phyloP scores from a whole-genome alignment of 2,329 filamentous ascomycete genomes.

The Botryotinia narcissicola region DNA sequence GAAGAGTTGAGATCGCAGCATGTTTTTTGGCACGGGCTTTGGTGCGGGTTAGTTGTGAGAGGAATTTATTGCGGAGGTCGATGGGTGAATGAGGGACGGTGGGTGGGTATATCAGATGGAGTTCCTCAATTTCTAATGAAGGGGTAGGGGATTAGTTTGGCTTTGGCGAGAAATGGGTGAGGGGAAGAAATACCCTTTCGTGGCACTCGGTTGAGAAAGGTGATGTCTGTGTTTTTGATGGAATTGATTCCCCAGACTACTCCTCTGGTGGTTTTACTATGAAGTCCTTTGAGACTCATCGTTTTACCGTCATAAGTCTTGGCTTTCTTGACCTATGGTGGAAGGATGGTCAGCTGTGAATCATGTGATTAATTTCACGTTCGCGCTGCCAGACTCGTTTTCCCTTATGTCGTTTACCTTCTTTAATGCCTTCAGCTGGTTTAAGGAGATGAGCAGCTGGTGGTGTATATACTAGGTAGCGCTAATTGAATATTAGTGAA shows the following conservation, averaged over 20 bases:
- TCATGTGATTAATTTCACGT: neutral
- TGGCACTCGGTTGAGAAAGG: slow-evolving; percentile 22
- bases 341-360: neutral
- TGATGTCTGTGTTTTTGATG: slow-evolving; percentile 25
- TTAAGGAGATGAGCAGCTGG: slow-evolving; percentile 22
- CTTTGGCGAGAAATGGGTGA: neutral
- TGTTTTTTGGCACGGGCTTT: neutral
- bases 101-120: neutral
- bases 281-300: slow-evolving; percentile 19
- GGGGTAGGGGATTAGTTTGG: neutral
- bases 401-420: slow-evolving; percentile 18
- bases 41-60: neutral
- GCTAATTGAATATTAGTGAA: slow-evolving; percentile 11
- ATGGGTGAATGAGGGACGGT: neutral
- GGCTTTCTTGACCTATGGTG: slow-evolving; percentile 23
- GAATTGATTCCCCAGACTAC: slow-evolving; percentile 21
- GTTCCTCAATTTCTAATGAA: slow-evolving; percentile 5
- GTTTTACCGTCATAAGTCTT: slow-evolving; percentile 26
- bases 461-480: slow-evolving; percentile 24
- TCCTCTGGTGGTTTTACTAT: slow-evolving; percentile 22
- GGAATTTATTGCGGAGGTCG: neutral
- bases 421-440: slow-evolving; percentile 22
- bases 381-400: slow-evolving; percentile 24
- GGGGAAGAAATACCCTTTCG: slow-evolving; percentile 18
- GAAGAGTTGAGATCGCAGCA: neutral